Base-by-base conservation (phyloP, 1,284 basidiomycete genomes). In the Leccinum fuscescens region DNA sequence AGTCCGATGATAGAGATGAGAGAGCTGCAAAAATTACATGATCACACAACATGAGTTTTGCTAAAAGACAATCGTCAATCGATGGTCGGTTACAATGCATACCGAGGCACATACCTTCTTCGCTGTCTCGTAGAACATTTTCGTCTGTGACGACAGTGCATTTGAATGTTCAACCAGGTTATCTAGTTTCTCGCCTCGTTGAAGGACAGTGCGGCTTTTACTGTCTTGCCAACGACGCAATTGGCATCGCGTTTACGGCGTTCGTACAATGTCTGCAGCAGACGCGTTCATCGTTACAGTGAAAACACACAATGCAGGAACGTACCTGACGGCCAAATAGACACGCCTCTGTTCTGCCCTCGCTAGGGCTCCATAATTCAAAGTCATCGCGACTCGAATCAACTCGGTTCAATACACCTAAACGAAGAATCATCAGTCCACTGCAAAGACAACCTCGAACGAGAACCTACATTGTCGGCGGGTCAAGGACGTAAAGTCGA, bases 121-220 rank as follows among this genome's bases (percentile, higher is more conserved):
- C 3, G 92, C 91, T 4, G 93, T 94, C 84, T 94, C 94, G 79
- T 93, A 93, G 73, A 96, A 96, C 85, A 92, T 90, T 85, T 98
- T 98, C 79, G 87, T 93, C 78, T 96, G 93, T 29, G 88, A 80
- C 29, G 93, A 96, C 46, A 99, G 80, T 5, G 92, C 91, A 65
- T 94, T 93, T 51, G 95, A 98, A 56, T 96, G 86, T 69, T 98
- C 96, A 3, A 99, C 96, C 20, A 99, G 82, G 75, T 96, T 95
- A 76, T 99, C 96, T 53, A 99, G 84, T 77, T 96, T 97, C 83
- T 99, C 96, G 46, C 97, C 97, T 35, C 97, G 86, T 75, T 97
- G 89, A 39, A 99, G 83, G 2, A 99, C 96, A 2, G 92, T 60
- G 67, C 77, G 42, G 73, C 82, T 75, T 83, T 89, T 58, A 67